phyloP scores from a whole-genome alignment of 306 rosid species.

The Acacia melanoxylon region DNA sequence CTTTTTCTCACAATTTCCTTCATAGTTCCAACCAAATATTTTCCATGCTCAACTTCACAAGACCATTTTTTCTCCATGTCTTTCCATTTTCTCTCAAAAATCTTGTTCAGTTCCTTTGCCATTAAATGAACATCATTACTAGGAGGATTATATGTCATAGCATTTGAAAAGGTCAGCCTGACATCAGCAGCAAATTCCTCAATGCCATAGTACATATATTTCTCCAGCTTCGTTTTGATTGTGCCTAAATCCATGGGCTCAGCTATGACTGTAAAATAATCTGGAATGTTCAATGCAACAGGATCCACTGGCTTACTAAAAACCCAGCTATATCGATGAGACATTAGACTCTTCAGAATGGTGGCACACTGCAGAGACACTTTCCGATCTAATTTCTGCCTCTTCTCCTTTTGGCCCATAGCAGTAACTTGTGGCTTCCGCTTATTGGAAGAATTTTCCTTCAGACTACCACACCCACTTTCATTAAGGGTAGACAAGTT shows the following conservation, averaged over 20 bases:
- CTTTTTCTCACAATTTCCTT: slow-evolving; percentile 23
- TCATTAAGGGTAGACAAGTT: slow-evolving; percentile 18
- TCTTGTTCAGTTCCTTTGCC: slow-evolving; percentile 50
- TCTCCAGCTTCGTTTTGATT: slow-evolving; percentile 52
- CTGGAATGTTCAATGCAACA: slow-evolving; percentile 57
- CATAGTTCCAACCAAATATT: slow-evolving; percentile 26
- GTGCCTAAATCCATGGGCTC: slow-evolving; percentile 81
- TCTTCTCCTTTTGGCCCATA: slow-evolving; percentile 49
- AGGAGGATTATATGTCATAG: slow-evolving; percentile 68
- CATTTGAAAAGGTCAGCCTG: slow-evolving; percentile 68
- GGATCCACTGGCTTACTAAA: slow-evolving; percentile 71
- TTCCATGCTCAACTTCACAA: slow-evolving; percentile 35
- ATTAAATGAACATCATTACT: slow-evolving; percentile 52
- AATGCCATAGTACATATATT: slow-evolving; percentile 34
- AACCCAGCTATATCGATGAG: slow-evolving; percentile 52
- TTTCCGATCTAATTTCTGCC: slow-evolving; percentile 55
- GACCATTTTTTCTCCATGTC: slow-evolving; percentile 40
- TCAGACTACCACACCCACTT: slow-evolving; percentile 8
- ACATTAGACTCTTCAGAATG: slow-evolving; percentile 47
- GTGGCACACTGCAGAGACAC: slow-evolving; percentile 40
- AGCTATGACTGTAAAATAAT: slow-evolving; percentile 51
- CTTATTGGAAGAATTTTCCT: slow-evolving; percentile 39
- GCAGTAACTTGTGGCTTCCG: slow-evolving; percentile 32
- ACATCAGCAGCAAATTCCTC: slow-evolving; percentile 67
- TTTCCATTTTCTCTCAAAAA: slow-evolving; percentile 60